phyloP scores from a whole-genome alignment of 768 basidiomycete species.

The Lactifluus pinguis region DNA sequence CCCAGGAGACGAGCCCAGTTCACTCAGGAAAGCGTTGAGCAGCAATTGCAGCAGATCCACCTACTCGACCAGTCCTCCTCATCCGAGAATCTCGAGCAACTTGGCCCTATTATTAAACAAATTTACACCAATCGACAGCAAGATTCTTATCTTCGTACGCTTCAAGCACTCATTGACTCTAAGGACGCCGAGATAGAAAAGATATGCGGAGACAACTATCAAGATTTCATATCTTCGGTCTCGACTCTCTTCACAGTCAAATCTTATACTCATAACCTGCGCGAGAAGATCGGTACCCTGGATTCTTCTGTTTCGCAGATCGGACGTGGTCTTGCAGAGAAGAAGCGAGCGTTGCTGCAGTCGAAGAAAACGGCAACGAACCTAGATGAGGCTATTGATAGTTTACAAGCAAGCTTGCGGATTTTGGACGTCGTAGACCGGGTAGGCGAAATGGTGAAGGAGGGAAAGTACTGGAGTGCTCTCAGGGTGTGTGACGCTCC shows the following conservation, averaged over 20 bases:
- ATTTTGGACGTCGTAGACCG: slow-evolving; percentile 89
- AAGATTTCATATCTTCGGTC: slow-evolving; percentile 95
- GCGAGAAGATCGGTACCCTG: slow-evolving; percentile 82
- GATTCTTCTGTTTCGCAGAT: slow-evolving; percentile 85
- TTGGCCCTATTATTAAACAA: slow-evolving; percentile 91
- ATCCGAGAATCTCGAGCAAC: slow-evolving; percentile 90
- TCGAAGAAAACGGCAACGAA: slow-evolving; percentile 89
- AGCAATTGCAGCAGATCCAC: slow-evolving; percentile 87
- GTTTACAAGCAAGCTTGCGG: slow-evolving; percentile 84
- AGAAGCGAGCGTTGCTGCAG: slow-evolving; percentile 84
- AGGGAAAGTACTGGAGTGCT: slow-evolving; percentile 96
- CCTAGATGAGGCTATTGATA: slow-evolving; percentile 94
- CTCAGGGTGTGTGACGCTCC: slow-evolving; percentile 57
- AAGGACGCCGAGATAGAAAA: slow-evolving; percentile 96
- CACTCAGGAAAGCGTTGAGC: slow-evolving; percentile 78
- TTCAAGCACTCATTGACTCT: slow-evolving; percentile 82
- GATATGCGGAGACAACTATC: slow-evolving; percentile 94
- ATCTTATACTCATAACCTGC: slow-evolving; percentile 90
- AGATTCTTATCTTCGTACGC: slow-evolving; percentile 77
- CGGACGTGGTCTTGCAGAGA: slow-evolving; percentile 81
- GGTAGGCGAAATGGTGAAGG: slow-evolving; percentile 86
- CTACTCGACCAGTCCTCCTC: slow-evolving; percentile 80
- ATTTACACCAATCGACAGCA: slow-evolving; percentile 84
- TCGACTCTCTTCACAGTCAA: slow-evolving; percentile 95
- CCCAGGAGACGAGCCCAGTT: slow-evolving; percentile 63